These are phyloP conservation scores for Taphrina flavorubra DNA, from an alignment of 1,139 yeast genomes.

Conservation along the genomic window DNA sequence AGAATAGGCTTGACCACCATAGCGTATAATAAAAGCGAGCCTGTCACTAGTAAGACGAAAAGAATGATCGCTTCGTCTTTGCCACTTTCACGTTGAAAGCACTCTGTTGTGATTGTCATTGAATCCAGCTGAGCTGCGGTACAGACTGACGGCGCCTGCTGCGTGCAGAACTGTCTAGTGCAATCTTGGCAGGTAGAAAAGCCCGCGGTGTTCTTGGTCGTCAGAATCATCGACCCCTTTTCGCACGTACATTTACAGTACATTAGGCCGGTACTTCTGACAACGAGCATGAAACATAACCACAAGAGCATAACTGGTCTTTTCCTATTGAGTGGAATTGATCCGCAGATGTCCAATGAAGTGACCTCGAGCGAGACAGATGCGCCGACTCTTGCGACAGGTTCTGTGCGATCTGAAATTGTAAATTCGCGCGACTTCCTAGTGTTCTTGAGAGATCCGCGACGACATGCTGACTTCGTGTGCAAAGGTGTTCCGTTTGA, in stretches of 20 bases:
- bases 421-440: too few relatives aligned
- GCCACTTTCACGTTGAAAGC: constrained; percentile 35
- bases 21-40: constrained; percentile 27
- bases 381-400: too few relatives aligned
- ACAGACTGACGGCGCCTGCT: constrained; percentile 24
- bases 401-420: too few relatives aligned
- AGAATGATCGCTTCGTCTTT: constrained; percentile 33
- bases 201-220: neutral
- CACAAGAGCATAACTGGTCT: neutral
- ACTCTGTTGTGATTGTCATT: constrained; percentile 13
- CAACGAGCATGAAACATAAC: neutral
- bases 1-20: constrained; percentile 19
- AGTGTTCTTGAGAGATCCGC: too few relatives aligned
- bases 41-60: constrained; percentile 19
- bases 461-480: too few relatives aligned
- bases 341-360: neutral
- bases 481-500: too few relatives aligned
- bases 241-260: constrained; percentile 42
- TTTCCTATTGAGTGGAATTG: neutral
- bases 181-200: constrained; percentile 38
- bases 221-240: constrained; percentile 28
- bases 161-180: constrained; percentile 36
- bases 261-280: neutral
- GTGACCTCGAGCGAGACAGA: neutral
- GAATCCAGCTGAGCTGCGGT: neutral